Conservation (phyloP, 2,329 filamentous ascomycete species). For the Rhinocladiella similis region DNA sequence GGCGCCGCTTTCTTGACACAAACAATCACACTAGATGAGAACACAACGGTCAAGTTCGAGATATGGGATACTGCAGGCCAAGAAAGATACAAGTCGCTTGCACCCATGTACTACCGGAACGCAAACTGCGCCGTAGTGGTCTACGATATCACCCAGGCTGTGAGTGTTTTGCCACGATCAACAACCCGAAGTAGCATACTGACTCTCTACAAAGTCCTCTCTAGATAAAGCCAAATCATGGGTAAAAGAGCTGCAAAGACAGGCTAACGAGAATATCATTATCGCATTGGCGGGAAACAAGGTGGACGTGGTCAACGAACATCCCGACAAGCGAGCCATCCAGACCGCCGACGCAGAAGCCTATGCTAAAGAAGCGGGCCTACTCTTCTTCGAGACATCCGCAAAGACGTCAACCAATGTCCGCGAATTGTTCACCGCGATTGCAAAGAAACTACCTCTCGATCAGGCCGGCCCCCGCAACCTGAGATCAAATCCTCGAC, state of each 20-base stretch:
- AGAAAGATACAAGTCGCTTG: conserved; percentile 97
- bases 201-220: conserved; percentile 65
- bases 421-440: conserved; percentile 90
- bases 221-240: conserved; percentile 98
- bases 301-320: conserved; percentile 89
- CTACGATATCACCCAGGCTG: conserved; percentile 98
- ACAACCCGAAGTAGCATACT: conserved; percentile 7
- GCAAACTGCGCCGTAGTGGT: conserved; percentile 99
- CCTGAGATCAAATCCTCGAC: conserved; percentile 64
- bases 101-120: conserved; percentile 99
- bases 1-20: conserved; percentile 98
- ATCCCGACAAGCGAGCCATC: conserved; percentile 94
- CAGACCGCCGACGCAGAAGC: conserved; percentile 86
- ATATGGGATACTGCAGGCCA: conserved; percentile 99
- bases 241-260: conserved; percentile 98
- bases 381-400: conserved; percentile 98
- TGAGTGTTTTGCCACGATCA: conserved; percentile 51
- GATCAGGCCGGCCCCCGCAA: conserved; percentile 94
- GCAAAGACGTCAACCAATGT: conserved; percentile 98
- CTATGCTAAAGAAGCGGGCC: conserved; percentile 87
- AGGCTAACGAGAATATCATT: conserved; percentile 99
- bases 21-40: conserved; percentile 96
- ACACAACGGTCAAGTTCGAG: conserved; percentile 98
- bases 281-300: conserved; percentile 98
- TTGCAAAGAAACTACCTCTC: conserved; percentile 94